Base-by-base conservation (phyloP, 176 grass and related monocot species). In the Triticum monococcum region DNA sequence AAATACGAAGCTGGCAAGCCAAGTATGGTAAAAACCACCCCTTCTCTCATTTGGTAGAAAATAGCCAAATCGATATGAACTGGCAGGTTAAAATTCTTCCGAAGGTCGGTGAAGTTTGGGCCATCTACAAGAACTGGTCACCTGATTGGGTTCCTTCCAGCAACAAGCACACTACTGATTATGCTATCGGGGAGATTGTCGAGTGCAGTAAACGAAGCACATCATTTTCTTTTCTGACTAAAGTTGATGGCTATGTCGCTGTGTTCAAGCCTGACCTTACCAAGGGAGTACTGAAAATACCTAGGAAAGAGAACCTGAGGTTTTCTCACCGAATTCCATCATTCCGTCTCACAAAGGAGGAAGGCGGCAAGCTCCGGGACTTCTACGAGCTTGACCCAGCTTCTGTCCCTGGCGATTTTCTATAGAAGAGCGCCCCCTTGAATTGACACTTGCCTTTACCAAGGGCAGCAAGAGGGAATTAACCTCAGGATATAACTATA, bases 361-460 rank as follows among this genome's bases (percentile, higher is more conserved):
- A 64, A 24, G 87, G 78, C 35, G 94, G 91, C 7, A 91, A 89
- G 89, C 87, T 96, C 32, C 56, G 43, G 48, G 91, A 82, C 33
- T 93, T 79, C 35, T 96, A 85, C 50, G 94, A 96, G 91, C 91
- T 96, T 46, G 94, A 96, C 81, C 79, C 84, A 70, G 94, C 91
- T 45, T 84, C 94, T 25, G 48, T 96, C 37, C 94, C 70, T 23
- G 69, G 20, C 4, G 69, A 12, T 72, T 72, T 72, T 37, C 69
- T 72, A 1, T n/a, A 41, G 69, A 12, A 41, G 69, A 37, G 69
- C 12, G 5, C 9, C 33, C 36, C 35, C 22, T 18, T 40, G 50
- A 72, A 22, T 72, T 41, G 36, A 72, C 17, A 9, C 66, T 35
- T 9, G 8, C 18, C 20, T 11, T 41, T 72, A 7, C 22, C 2